Evolutionary conservation across 441 rosid genomes (phyloP), one percentile per base, ranked within the genome.

Genomic region (Rhodomyrtus psidioides): DNA sequence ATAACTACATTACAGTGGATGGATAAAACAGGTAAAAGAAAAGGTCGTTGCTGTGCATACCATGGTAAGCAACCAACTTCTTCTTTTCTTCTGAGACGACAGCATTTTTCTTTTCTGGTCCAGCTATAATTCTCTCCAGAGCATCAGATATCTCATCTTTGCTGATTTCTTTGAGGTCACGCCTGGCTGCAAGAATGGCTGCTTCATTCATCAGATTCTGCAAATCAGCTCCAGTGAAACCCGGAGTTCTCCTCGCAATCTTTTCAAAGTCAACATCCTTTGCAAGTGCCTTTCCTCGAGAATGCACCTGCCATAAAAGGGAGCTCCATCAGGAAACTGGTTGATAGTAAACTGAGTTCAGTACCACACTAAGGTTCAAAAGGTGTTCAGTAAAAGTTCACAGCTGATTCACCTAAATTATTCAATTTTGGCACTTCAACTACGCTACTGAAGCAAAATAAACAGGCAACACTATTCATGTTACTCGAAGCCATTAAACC

Each of bases 181-280:
- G 98, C 87, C 98, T 92, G 81, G 99, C 99, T 2, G 99, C 99
- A 86, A 96, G 94, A 88, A 96, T 96, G 83, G 99, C 99, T 24
- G 99, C 99, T 86, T 96, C 99, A 84, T 95, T 96, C 99, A 96
- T 96, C 89, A 96, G 89, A 88, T 96, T 95, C 94, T 95, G 99
- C 92, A 96, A 86, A 91, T 96, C 98, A 28, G 98, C 98, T 57
- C 99, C 99, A 0, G 98, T 95, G 88, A 96, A 96, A 87, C 98
- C 99, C 0, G 98, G 98, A 55, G 98, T 96, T 91, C 99, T 94
- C 92, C 98, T 89, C 0, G 98, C 93, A 86, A 95, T 92, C 92
- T 96, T 96, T 34, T 96, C 99, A 82, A 94, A 96, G 89, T 95
- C 98, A 27, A 96, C 98, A 87, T 96, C 99, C 87, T 96, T 96